These are phyloP conservation scores for Beauveria varroae DNA, from an alignment of 2,329 filamentous ascomycete species.

Conservation along the genomic window DNA sequence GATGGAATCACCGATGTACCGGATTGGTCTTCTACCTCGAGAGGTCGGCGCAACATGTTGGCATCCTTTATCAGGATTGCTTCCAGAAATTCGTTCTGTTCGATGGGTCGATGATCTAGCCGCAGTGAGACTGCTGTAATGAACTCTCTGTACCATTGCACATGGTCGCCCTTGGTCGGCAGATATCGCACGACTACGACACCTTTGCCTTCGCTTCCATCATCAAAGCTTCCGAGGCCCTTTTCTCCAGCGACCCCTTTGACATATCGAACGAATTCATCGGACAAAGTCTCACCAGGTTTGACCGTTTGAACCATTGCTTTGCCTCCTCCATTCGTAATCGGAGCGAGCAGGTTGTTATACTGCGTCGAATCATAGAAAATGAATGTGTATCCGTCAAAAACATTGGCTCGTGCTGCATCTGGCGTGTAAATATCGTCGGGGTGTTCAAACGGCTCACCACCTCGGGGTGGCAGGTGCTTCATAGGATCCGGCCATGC, in stretches of 20 bases:
- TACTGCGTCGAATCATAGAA: conserved; percentile 74
- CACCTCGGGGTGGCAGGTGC: conserved; percentile 65
- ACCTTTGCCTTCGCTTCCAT: conserved; percentile 57
- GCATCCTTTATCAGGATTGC: conserved; percentile 79
- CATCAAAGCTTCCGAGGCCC: conserved; percentile 55
- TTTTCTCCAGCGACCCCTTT: conserved; percentile 69
- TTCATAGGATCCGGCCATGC: conserved; percentile 70
- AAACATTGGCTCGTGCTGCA: conserved; percentile 57
- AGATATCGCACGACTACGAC: conserved; percentile 73
- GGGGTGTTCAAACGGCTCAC: conserved; percentile 64
- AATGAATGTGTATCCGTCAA: conserved; percentile 81
- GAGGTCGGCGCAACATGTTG: conserved; percentile 58
- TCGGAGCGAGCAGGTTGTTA: conserved; percentile 63
- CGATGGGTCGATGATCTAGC: conserved; percentile 73
- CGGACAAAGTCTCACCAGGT: conserved; percentile 55
- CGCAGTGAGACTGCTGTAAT: conserved; percentile 60
- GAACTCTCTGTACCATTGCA: conserved; percentile 63
- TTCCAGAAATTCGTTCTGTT: conserved; percentile 88
- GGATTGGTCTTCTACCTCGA: conserved; percentile 42
- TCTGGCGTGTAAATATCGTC: conserved; percentile 68
- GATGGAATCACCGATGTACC: conserved; percentile 9
- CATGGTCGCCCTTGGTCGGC: conserved; percentile 44
- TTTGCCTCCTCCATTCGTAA: conserved; percentile 78
- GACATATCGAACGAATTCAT: conserved; percentile 73
- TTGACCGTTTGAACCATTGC: conserved; percentile 59